Conservation (phyloP, 2,329 filamentous ascomycete species). For the Fusarium acutatum region DNA sequence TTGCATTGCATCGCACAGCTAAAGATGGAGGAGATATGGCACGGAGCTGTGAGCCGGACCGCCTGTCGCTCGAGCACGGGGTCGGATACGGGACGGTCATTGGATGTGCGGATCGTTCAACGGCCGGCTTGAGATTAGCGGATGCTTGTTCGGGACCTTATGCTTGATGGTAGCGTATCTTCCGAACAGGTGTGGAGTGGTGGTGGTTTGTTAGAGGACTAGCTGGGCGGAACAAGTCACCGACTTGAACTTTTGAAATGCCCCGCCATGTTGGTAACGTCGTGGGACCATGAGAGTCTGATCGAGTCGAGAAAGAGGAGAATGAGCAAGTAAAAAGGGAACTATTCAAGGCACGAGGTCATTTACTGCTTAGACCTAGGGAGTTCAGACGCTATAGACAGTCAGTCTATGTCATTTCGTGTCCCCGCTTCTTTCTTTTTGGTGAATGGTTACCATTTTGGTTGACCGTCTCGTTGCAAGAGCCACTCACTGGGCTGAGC, state of each 20-base stretch:
- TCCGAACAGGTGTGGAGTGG: fast-evolving
- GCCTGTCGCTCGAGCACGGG: conserved; percentile 48
- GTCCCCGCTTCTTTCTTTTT: conserved; percentile 27
- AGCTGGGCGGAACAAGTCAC: not conserved
- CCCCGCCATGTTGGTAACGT: conserved; percentile 18
- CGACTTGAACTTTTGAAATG: not conserved
- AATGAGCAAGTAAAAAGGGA: not conserved
- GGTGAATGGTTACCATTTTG: conserved; percentile 13
- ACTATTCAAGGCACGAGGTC: conserved; percentile 5
- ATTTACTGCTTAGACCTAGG: conserved; percentile 6
- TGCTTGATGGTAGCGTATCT: not conserved
- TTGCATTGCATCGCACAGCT: conserved; percentile 5
- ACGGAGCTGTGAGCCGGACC: conserved; percentile 26
- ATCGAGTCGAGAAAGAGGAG: conserved; percentile 18
- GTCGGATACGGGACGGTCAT: conserved; percentile 40
- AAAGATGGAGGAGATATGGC: conserved; percentile 18
- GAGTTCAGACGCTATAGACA: not conserved
- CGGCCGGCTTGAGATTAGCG: conserved; percentile 40
- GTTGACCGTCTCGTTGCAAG: conserved; percentile 31
- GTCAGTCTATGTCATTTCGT: not conserved
- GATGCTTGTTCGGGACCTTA: conserved; percentile 33
- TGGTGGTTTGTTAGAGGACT: conserved; percentile 1
- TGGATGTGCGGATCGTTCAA: conserved; percentile 37
- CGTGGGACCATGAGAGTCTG: conserved; percentile 19
- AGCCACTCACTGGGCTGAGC: conserved; percentile 19